These are phyloP conservation scores for Astragalus glycyphyllos DNA, from an alignment of 306 rosid genomes.

Conservation along the genomic window DNA sequence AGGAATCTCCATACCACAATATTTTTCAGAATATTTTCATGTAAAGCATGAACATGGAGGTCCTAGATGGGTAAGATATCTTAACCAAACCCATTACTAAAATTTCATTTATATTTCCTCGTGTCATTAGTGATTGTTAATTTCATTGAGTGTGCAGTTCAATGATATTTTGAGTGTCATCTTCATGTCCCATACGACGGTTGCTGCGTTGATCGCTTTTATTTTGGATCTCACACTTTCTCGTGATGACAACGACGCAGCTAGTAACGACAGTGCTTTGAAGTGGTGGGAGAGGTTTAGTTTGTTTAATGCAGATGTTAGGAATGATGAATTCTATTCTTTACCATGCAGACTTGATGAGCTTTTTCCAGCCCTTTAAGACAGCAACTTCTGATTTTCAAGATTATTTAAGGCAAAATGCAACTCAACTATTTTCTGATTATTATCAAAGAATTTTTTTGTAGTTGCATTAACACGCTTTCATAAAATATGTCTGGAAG, in stretches of 20 bases:
- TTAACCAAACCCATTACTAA: too few relatives aligned
- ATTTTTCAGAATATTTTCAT: slow-evolving; percentile 71
- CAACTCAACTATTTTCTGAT: too few relatives aligned
- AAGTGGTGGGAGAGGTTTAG: slow-evolving; percentile 81
- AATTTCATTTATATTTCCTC: too few relatives aligned
- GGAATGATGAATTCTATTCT: slow-evolving; percentile 74
- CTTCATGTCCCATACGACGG: slow-evolving; percentile 76
- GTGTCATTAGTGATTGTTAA: too few relatives aligned
- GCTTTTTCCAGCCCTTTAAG: slow-evolving; percentile 59
- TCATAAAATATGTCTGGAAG: too few relatives aligned
- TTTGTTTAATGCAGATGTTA: slow-evolving; percentile 59
- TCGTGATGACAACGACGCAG: slow-evolving; percentile 48
- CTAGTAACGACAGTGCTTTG: slow-evolving; percentile 62
- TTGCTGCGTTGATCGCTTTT: slow-evolving; percentile 71
- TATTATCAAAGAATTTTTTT: too few relatives aligned
- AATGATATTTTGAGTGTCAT: slow-evolving; percentile 56
- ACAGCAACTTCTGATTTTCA: too few relatives aligned
- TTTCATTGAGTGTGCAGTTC: too few relatives aligned
- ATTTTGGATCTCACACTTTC: slow-evolving; percentile 64
- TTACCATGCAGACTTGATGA: slow-evolving; percentile 61
- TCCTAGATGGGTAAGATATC: slow-evolving; percentile 71
- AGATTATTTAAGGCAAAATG: too few relatives aligned
- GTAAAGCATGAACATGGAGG: slow-evolving; percentile 42
- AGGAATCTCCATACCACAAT: slow-evolving; percentile 83
- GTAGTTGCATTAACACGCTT: too few relatives aligned